phyloP scores from a whole-genome alignment of 2,329 filamentous ascomycete species.

The Xylariales sp. region DNA sequence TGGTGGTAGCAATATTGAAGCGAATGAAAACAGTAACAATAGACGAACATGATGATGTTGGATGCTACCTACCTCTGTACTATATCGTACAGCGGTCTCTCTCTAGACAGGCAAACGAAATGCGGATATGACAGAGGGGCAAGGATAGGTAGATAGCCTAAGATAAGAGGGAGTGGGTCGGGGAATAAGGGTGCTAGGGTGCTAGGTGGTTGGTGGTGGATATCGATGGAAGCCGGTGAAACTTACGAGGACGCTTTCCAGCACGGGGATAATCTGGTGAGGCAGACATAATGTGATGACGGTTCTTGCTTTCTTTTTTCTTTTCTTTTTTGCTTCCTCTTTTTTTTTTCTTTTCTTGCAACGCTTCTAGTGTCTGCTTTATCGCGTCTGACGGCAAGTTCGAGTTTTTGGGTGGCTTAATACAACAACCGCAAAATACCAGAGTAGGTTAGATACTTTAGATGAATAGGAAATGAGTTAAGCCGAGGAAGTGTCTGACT shows the following conservation, averaged over 20 bases:
- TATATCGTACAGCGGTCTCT: no score
- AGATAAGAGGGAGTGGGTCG: background rate
- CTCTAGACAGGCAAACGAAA: no score
- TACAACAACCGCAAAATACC: background rate
- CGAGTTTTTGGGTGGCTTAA: background rate
- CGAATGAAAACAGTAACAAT: background rate
- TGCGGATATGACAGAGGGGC: no score
- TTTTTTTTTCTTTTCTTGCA: background rate
- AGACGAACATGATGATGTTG: background rate
- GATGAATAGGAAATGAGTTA: no score
- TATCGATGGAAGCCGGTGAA: background rate
- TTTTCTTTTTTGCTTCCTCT: background rate
- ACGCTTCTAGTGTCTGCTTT: background rate
- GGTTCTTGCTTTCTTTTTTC: background rate
- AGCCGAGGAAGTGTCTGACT: background rate
- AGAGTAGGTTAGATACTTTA: no score
- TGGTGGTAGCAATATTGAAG: background rate
- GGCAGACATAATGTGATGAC: slow-evolving; percentile 32
- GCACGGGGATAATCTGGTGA: slow-evolving; percentile 39
- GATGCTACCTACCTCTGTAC: background rate
- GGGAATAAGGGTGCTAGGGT: no score
- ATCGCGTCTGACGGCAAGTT: no score
- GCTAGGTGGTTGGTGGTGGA: no score
- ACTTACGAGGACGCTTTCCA: slow-evolving; percentile 43
- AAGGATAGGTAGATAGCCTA: background rate